Base-by-base conservation (phyloP, 768 basidiomycete species). In the Gymnopilus dilepis region DNA sequence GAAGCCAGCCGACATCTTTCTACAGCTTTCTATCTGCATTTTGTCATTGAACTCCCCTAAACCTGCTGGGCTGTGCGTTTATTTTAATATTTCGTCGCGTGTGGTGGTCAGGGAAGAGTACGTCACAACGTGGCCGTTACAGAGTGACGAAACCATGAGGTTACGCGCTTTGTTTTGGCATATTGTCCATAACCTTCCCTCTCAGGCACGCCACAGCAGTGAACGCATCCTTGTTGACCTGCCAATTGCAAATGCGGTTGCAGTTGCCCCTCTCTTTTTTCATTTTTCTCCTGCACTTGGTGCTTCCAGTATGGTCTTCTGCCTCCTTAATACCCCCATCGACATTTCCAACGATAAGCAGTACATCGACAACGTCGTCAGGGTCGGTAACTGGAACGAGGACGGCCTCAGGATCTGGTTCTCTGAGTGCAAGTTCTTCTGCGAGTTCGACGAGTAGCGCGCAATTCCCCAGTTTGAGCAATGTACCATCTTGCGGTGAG, bases 401-500 rank as follows among this genome's bases (percentile, higher is more conserved):
- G 28, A 50, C 47, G 17, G 47, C 3, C 6, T 13, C 52, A 26
- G 52, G 37, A 8, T 56, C 61, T 9, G 43, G 31, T 12, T 52
- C 53, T 30, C 21, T 15, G 48, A 70, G 53, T 41, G 38, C 55
- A 5, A 65, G 67, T 6, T 30, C 64, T 13, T 66, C 73, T 21
- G 61, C 64, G 38, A 75, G 71, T 13, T 53, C 68, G 31, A 76
- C 78, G 2, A 76, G 67, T 42, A 73, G 75, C 7, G 72, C 77
- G 0, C 65, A 71, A 19, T 80, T 78, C 63, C 80, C 79, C 0
- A 74, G 73, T 19, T 63, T 82, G 65, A 76, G 76, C 45, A 72
- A 73, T 7, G 75, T 75, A 63, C 71, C 78, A 2, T 47, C 73
- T 5, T 82, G 81, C 66, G 78, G 81, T 81, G 45, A 43, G 77